Base-by-base conservation (phyloP, 1,284 basidiomycete genomes). In the Fomitopsis pinicola region DNA sequence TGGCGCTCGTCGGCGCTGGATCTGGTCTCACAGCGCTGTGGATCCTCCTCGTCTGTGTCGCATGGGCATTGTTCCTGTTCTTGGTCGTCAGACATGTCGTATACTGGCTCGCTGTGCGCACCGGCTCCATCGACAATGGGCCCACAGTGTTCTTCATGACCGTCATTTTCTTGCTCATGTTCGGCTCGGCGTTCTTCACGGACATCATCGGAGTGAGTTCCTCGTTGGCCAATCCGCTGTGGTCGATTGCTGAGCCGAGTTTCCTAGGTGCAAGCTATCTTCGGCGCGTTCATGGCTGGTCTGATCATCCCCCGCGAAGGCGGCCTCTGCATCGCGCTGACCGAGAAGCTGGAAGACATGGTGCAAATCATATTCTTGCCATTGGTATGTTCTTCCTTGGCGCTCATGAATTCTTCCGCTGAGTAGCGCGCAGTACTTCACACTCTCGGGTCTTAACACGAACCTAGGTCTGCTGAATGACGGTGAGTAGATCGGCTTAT, bases 281-380 rank as follows among this genome's bases (percentile, higher is more conserved):
- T 54, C 12, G 68, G 91, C 62, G 92, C 88, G 1, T 97, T 97
- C 79, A 71, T 97, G 58, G 91, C 92, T 22, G 95, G 95, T 48
- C 79, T 97, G 14, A 88, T 96, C 69, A 87, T 97, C 53, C 95
- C 95, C 8, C 90, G 94, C 67, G 88, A 95, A 57, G 91, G 91
- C 59, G 93, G 92, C 3, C 95, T 88, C 71, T 91, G 86, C 4
- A 92, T 94, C 55, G 82, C 87, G 0, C 73, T 95, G 8, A 84
- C 86, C 0, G 87, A 89, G 69, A 89, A 86, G 75, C 77, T 95
- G 26, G 94, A 96, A 75, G 94, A 95, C 75, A 74, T 90, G 33
- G 81, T 88, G 55, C 84, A 78, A 62, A 84, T 89, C 52, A 68
- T 97, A 17, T 88, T 97, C 74, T 73, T 98, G 33, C 94, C 95